These are phyloP conservation scores for Phytophthora pistaciae DNA, from an alignment of 352 stramenopile genomes.

Conservation along the genomic window DNA sequence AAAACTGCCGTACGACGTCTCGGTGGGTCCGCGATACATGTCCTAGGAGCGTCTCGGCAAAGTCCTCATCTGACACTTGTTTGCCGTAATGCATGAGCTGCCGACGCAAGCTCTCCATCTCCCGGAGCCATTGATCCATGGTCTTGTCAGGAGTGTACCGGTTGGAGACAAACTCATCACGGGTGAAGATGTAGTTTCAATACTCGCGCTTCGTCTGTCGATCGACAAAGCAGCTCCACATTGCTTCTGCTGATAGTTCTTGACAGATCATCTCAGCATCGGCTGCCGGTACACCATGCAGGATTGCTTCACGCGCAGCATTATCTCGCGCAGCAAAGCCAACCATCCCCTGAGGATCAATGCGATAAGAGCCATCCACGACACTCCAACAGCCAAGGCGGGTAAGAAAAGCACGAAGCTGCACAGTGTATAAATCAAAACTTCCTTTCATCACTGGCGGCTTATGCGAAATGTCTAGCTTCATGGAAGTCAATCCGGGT, in stretches of 20 bases:
- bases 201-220: slow-evolving; percentile 22
- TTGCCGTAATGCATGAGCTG: slow-evolving; percentile 19
- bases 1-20: slow-evolving; percentile 19
- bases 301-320: slow-evolving; percentile 10
- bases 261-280: slow-evolving; percentile 21
- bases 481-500: not conserved
- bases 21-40: slow-evolving; percentile 12
- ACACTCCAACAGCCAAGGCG: slow-evolving; percentile 15
- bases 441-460: not conserved
- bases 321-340: slow-evolving; percentile 4
- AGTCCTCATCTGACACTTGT: slow-evolving; percentile 10
- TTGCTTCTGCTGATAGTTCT: slow-evolving; percentile 6
- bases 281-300: not conserved
- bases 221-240: slow-evolving; percentile 11
- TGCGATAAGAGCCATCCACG: slow-evolving; percentile 11
- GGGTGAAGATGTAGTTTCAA: slow-evolving; percentile 16
- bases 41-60: slow-evolving; percentile 12
- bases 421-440: not conserved
- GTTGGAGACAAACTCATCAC: slow-evolving; percentile 17
- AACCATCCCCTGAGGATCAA: not conserved
- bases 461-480: not conserved
- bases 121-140: slow-evolving; percentile 14
- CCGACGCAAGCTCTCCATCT: slow-evolving; percentile 12
- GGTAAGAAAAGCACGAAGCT: slow-evolving; percentile 6
- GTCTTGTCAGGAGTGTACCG: slow-evolving; percentile 4